A percentile compares a stretch with the other conserved stretches of the same genome.
Evolutionary conservation across 208 protist species (phyloP).

Genomic region (Leishmania tarentolae): DNA sequence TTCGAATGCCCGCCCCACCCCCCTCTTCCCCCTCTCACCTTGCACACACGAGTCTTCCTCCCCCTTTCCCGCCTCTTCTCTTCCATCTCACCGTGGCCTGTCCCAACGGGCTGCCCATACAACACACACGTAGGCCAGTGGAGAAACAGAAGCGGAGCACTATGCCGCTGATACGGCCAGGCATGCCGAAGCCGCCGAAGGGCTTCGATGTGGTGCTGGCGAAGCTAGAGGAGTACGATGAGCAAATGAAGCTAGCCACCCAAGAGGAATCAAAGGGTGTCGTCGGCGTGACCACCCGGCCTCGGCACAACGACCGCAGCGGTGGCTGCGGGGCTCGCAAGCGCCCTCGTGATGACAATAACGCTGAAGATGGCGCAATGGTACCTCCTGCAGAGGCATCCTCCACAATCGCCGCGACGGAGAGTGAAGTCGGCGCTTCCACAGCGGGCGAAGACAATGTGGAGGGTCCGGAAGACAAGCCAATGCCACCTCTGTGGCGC

Average conservation of each 20-base stretch:
- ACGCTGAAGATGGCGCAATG: background rate
- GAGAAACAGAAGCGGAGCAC: background rate
- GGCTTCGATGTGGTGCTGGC: constrained; percentile 73
- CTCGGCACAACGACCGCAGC: background rate
- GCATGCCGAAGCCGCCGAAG: constrained; percentile 80
- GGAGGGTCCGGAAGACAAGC: constrained; percentile 1
- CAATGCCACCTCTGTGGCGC: constrained; percentile 76
- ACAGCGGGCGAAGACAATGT: constrained; percentile 1
- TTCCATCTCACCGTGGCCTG: background rate
- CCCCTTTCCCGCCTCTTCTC: background rate
- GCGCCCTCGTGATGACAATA: constrained; percentile 12
- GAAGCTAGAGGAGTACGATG: constrained; percentile 71
- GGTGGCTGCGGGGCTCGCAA: constrained; percentile 1
- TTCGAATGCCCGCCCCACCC: background rate
- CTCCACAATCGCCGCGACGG: background rate
- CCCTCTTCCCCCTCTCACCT: background rate
- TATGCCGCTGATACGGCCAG: constrained; percentile 81
- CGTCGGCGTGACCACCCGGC: constrained; percentile 42
- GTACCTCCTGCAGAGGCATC: background rate
- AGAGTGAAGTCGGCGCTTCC: background rate
- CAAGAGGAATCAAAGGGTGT: constrained; percentile 70
- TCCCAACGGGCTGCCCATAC: background rate
- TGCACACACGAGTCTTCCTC: background rate
- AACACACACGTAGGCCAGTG: background rate
- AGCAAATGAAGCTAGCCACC: constrained; percentile 68